phyloP scores from a whole-genome alignment of 23 red algal species.

The Chondrus crispus region DNA sequence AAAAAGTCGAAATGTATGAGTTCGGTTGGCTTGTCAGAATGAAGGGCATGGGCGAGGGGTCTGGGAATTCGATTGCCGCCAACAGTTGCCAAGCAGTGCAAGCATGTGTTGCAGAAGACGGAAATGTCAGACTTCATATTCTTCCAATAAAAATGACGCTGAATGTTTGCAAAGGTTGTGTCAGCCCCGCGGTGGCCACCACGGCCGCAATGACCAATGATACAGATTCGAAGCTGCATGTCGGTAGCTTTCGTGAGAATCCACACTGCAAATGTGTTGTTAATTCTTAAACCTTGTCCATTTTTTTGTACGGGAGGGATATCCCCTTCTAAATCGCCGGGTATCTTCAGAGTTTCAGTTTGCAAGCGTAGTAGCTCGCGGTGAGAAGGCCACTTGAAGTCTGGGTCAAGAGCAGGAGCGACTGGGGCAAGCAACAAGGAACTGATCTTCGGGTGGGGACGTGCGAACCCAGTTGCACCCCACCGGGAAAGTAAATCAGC shows the following conservation, averaged over 20 bases:
- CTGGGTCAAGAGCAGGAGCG: not conserved
- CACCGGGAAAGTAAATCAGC: constrained; percentile 6
- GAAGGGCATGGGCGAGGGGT: not conserved
- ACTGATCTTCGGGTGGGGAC: not conserved
- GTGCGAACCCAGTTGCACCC: not conserved
- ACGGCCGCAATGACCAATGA: not conserved
- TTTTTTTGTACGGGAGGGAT: not conserved
- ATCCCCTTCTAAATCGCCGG: not conserved
- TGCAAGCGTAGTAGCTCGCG: not conserved
- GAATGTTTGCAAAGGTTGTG: not conserved
- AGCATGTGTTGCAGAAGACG: not conserved
- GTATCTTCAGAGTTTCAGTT: not conserved
- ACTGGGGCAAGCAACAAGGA: not conserved
- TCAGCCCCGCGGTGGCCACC: not conserved
- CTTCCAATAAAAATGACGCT: not conserved
- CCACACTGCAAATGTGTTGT: not conserved
- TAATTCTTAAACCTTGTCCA: not conserved
- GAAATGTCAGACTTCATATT: not conserved
- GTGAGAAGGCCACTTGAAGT: not conserved
- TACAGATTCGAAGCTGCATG: not conserved
- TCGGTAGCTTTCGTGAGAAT: not conserved
- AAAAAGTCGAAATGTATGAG: constrained; percentile 4
- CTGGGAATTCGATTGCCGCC: not conserved
- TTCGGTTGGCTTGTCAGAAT: not conserved
- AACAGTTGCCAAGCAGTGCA: not conserved